Percentiles rank a stretch among this genome's conserved stretches.
Conservation (phyloP, 345 rosid genomes). For the Arabis hirsuta region DNA sequence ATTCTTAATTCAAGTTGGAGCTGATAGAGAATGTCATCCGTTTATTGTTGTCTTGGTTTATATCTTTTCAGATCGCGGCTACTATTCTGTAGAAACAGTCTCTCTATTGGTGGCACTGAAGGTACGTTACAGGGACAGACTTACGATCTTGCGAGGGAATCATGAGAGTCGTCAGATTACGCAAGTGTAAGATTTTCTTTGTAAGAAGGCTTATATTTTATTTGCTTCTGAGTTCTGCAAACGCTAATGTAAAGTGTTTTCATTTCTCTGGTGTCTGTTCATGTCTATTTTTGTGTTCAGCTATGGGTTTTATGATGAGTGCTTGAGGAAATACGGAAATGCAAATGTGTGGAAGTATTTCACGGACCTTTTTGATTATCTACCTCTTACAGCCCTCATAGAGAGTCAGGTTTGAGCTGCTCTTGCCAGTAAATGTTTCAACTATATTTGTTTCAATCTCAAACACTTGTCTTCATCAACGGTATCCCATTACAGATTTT, state of each 20-base stretch:
- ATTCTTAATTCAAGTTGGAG: conserved; percentile 3
- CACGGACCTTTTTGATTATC: conserved; percentile 88
- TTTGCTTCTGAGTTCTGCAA: background rate
- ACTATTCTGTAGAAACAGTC: conserved; percentile 49
- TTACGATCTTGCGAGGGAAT: conserved; percentile 47
- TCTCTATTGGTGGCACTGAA: conserved; percentile 46
- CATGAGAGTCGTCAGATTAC: conserved; percentile 52
- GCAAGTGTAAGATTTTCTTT: conserved; percentile 40
- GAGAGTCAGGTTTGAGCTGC: conserved; percentile 81
- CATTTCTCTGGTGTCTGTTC: background rate
- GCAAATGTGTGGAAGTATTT: conserved; percentile 96
- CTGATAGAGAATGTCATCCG: conserved; percentile 4
- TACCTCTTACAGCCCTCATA: conserved; percentile 90
- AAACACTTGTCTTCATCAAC: background rate
- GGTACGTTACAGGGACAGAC: conserved; percentile 48
- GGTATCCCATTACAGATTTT: conserved; percentile 54
- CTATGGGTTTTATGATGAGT: conserved; percentile 48
- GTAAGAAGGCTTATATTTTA: background rate
- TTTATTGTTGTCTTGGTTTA: conserved; percentile 27
- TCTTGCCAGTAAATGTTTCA: conserved; percentile 6
- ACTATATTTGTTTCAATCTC: background rate
- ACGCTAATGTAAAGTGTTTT: background rate
- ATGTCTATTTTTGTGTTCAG: conserved; percentile 11
- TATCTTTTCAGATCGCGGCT: conserved; percentile 48
- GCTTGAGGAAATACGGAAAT: conserved; percentile 55